These are phyloP conservation scores for Phallus indusiatus DNA, from an alignment of 768 basidiomycete species.

Conservation along the genomic window DNA sequence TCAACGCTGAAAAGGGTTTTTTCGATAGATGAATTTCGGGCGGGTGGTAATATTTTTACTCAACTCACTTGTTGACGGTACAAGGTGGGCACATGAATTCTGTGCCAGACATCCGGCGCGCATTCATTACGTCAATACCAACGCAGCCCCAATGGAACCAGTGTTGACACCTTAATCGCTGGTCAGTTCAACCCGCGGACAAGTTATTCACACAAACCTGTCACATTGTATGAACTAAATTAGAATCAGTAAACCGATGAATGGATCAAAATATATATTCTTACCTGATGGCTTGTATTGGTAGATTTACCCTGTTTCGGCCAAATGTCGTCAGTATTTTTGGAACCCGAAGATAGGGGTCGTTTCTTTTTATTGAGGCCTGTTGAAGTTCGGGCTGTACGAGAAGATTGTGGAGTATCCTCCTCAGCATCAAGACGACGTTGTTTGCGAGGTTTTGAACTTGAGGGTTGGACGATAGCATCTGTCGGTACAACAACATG, in stretches of 20 bases:
- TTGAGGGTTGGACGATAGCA: no score
- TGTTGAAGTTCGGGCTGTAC: no score
- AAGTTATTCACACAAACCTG: constrained; percentile 6
- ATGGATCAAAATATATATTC: background rate
- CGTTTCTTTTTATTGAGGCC: no score
- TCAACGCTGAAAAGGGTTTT: background rate
- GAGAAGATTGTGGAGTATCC: no score
- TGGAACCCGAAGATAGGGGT: background rate
- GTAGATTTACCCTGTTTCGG: background rate
- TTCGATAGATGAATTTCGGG: background rate
- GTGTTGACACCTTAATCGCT: constrained; percentile 24
- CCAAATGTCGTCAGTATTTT: background rate
- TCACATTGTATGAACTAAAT: constrained; percentile 28
- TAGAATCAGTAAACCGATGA: background rate
- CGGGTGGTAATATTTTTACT: background rate
- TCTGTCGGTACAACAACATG: no score
- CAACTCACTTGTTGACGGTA: constrained; percentile 3
- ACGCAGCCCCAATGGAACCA: constrained; percentile 50
- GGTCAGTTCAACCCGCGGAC: background rate
- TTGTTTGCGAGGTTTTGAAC: no score
- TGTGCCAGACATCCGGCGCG: constrained; percentile 22
- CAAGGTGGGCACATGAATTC: constrained; percentile 38
- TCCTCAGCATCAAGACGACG: no score
- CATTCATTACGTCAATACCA: constrained; percentile 29
- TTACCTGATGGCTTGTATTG: background rate